These are phyloP conservation scores for Salix arbutifolia DNA, from an alignment of 345 rosid genomes.

Conservation along the genomic window DNA sequence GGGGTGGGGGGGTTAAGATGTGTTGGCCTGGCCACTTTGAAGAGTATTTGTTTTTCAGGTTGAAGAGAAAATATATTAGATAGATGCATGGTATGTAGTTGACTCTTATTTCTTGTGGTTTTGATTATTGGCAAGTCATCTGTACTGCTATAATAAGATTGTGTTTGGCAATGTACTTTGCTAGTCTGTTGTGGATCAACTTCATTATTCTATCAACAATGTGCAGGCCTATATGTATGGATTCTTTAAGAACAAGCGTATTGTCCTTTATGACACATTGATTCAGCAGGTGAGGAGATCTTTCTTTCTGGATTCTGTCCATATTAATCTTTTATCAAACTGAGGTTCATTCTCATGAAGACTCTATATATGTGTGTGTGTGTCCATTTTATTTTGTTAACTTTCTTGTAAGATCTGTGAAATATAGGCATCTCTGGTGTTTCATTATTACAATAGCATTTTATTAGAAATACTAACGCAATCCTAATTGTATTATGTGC, in stretches of 20 bases:
- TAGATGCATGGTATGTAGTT: background rate
- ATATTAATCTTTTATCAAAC: background rate
- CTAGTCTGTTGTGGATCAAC: background rate
- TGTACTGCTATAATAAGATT: background rate
- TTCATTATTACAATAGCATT: background rate
- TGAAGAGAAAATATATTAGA: background rate
- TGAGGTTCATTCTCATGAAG: background rate
- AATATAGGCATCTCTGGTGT: background rate
- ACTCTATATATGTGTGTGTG: background rate
- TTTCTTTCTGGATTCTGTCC: background rate
- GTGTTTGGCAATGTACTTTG: background rate
- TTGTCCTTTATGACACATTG: slow-evolving; percentile 93
- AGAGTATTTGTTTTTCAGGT: background rate
- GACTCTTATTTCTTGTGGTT: background rate
- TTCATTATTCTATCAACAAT: slow-evolving; percentile 16
- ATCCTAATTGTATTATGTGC: background rate
- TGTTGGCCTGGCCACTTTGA: background rate
- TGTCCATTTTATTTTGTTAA: background rate
- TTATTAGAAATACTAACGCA: background rate
- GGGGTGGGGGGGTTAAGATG: too few species aligned
- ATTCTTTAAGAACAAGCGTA: slow-evolving; percentile 96
- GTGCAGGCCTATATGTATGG: slow-evolving; percentile 99
- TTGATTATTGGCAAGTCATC: background rate
- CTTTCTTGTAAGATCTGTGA: background rate
- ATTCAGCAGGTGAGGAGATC: slow-evolving; percentile 75